These are phyloP conservation scores for Amborella trichopoda DNA, from an alignment of 164 flowering plant genomes.

Conservation along the genomic window DNA sequence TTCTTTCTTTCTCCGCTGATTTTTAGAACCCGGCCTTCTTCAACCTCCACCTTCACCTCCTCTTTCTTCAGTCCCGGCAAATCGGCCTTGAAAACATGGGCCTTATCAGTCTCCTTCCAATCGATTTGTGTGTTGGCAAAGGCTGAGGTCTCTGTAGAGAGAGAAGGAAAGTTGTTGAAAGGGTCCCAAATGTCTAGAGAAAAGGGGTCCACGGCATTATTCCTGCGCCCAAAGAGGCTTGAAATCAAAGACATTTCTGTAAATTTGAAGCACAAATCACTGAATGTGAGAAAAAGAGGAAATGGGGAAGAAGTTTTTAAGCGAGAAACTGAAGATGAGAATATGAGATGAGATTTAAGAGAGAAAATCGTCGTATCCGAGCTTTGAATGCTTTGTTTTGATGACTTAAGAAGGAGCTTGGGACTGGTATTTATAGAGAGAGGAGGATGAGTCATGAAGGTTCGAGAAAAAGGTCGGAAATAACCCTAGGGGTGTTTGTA, in stretches of 20 bases:
- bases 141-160: conserved; percentile 11
- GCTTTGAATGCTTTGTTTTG: too few species aligned
- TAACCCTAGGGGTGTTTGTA: too few species aligned
- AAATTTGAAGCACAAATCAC: too few species aligned
- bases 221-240: conserved; percentile 4
- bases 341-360: too few species aligned
- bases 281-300: too few species aligned
- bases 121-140: conserved; percentile 16
- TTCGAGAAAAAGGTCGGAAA: too few species aligned
- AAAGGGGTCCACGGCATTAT: conserved; percentile 9
- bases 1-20: conserved; percentile 23
- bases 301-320: too few species aligned
- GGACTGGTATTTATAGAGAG: too few species aligned
- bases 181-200: conserved; percentile 9
- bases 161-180: conserved; percentile 7
- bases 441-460: too few species aligned
- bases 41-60: conserved; percentile 30
- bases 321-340: too few species aligned
- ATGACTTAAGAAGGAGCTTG: too few species aligned
- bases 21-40: conserved; percentile 25
- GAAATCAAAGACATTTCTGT: conserved; percentile 5
- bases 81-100: conserved; percentile 30
- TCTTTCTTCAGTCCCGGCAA: conserved; percentile 31
- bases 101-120: conserved; percentile 31
- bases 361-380: too few species aligned